These are phyloP conservation scores for Groenewaldozyma tartarivorans DNA, from an alignment of 805 yeast genomes.

Conservation along the genomic window DNA sequence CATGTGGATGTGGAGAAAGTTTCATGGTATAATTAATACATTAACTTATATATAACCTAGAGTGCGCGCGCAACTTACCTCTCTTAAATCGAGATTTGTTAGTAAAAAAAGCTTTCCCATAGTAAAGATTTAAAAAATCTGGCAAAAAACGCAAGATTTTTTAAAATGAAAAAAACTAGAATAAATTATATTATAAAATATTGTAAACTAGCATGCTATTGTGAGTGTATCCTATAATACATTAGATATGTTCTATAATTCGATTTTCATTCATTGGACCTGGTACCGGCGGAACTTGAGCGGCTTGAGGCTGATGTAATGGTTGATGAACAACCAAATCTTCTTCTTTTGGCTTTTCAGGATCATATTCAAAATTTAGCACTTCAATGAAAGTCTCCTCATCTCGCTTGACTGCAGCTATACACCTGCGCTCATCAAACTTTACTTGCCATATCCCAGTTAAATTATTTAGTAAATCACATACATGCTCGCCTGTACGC, in stretches of 20 bases:
- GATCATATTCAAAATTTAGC: constrained; percentile 56
- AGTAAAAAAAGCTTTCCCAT: too few species aligned
- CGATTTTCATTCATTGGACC: too few species aligned
- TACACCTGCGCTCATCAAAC: constrained; percentile 73
- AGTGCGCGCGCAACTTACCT: too few species aligned
- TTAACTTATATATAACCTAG: too few species aligned
- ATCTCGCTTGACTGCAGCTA: constrained; percentile 79
- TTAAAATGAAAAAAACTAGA: too few species aligned
- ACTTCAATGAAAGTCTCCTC: constrained; percentile 72
- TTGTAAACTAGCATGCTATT: too few species aligned
- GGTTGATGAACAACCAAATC: not conserved
- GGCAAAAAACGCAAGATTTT: too few species aligned
- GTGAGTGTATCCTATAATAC: too few species aligned
- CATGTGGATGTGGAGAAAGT: constrained; percentile 98
- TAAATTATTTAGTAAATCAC: constrained; percentile 61
- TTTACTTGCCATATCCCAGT: constrained; percentile 94
- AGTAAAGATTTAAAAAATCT: too few species aligned
- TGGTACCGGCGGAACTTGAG: not conserved
- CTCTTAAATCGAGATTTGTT: too few species aligned
- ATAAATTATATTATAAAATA: too few species aligned
- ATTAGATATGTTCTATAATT: too few species aligned
- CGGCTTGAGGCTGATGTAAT: not conserved
- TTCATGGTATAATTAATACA: constrained; percentile 94
- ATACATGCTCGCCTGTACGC: constrained; percentile 61
- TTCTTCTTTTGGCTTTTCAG: constrained; percentile 4